Conservation (phyloP, 2,329 filamentous ascomycete genomes). For the Pseudopyricularia cyperi region DNA sequence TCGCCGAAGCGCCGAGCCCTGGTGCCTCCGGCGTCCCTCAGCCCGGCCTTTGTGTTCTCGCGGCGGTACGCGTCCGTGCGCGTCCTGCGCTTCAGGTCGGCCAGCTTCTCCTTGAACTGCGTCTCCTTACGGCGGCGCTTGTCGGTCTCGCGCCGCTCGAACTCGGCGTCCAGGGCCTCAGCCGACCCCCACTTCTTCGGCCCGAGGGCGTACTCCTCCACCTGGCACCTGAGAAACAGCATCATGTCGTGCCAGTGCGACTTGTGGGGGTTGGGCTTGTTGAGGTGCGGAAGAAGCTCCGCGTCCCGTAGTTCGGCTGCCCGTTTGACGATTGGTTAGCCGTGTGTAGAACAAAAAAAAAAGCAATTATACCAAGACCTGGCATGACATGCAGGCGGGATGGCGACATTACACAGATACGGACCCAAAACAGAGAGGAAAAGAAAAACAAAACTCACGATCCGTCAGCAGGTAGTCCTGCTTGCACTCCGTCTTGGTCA, state of each 20-base stretch:
- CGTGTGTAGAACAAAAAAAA: too few species aligned
- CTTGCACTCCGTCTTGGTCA: slow-evolving; percentile 93
- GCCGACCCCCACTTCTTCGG: slow-evolving; percentile 76
- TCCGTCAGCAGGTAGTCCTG: slow-evolving; percentile 95
- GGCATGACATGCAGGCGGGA: too few species aligned
- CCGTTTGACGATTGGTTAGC: too few species aligned
- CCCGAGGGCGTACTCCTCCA: slow-evolving; percentile 84
- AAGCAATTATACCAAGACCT: too few species aligned
- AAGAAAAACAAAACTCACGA: slow-evolving; percentile 36
- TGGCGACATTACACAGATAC: neutral
- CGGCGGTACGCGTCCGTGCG: slow-evolving; percentile 79
- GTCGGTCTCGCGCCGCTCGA: slow-evolving; percentile 62
- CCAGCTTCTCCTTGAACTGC: slow-evolving; percentile 81
- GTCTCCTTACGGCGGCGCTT: slow-evolving; percentile 79
- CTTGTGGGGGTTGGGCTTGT: slow-evolving; percentile 88
- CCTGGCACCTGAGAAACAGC: slow-evolving; percentile 84
- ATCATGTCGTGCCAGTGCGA: slow-evolving; percentile 98
- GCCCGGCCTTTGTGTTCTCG: slow-evolving; percentile 41
- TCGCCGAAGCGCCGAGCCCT: slow-evolving; percentile 60
- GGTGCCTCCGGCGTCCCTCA: slow-evolving; percentile 19
- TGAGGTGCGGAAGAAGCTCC: slow-evolving; percentile 75
- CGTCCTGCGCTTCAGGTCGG: slow-evolving; percentile 87
- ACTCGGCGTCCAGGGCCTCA: slow-evolving; percentile 79
- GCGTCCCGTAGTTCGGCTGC: slow-evolving; percentile 83
- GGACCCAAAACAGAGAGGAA: neutral